Evolutionary conservation across 2,329 filamentous ascomycete genomes (phyloP).

Genomic region (Ascocoryne sarcoides): DNA sequence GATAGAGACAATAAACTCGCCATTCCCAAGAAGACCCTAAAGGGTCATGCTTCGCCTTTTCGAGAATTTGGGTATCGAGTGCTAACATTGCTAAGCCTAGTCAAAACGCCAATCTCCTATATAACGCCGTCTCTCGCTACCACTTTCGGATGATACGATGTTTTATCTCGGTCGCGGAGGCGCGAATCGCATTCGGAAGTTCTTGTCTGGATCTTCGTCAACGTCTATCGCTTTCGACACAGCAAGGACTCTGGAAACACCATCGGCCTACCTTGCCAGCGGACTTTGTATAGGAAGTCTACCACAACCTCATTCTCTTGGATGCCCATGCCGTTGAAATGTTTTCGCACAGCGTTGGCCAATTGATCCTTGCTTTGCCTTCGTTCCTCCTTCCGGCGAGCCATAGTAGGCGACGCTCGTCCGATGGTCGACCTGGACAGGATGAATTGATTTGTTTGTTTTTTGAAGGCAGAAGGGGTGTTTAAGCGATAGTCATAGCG

Average conservation of each 20-base stretch:
- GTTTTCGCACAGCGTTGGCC: slow-evolving; percentile 64
- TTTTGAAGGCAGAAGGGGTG: slow-evolving; percentile 61
- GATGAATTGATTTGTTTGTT: slow-evolving; percentile 52
- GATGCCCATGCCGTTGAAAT: slow-evolving; percentile 73
- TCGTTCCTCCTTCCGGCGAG: slow-evolving; percentile 51
- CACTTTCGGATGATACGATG: background rate
- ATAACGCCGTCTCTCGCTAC: too few species aligned
- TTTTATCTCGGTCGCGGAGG: slow-evolving; percentile 24
- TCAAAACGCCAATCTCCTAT: too few species aligned
- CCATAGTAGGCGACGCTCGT: slow-evolving; percentile 67
- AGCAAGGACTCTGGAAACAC: background rate
- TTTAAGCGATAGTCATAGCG: slow-evolving; percentile 64
- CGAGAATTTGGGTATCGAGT: slow-evolving; percentile 4
- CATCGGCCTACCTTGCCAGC: slow-evolving; percentile 25
- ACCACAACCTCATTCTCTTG: slow-evolving; percentile 79
- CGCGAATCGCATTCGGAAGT: slow-evolving; percentile 31
- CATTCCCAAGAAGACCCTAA: too few species aligned
- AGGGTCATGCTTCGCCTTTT: too few species aligned
- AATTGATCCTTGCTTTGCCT: slow-evolving; percentile 66
- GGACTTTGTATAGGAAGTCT: slow-evolving; percentile 34
- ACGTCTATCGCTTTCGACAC: background rate
- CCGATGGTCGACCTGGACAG: slow-evolving; percentile 59
- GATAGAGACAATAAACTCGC: too few species aligned
- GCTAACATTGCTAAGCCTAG: slow-evolving; percentile 1
- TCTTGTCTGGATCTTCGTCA: slow-evolving; percentile 28